phyloP scores from a whole-genome alignment of 805 yeast genomes.

The Saccharomycopsis fermentans region DNA sequence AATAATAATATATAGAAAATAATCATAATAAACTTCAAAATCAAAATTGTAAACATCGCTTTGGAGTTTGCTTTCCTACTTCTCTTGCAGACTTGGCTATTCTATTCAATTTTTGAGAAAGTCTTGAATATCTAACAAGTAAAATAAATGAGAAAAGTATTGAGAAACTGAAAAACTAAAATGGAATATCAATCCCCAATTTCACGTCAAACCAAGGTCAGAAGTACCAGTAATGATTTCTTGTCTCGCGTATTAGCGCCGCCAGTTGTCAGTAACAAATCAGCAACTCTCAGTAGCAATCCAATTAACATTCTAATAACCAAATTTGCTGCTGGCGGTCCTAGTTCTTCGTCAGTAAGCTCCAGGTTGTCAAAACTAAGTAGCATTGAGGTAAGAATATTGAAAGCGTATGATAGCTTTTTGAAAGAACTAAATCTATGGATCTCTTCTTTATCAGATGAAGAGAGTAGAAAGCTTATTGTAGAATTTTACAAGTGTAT shows the following conservation, averaged over 20 bases:
- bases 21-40: no score
- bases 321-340: constrained; percentile 19
- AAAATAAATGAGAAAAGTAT: neutral
- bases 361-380: constrained; percentile 29
- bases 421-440: constrained; percentile 33
- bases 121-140: no score
- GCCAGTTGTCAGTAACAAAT: constrained; percentile 6
- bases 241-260: constrained; percentile 4
- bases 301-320: constrained; percentile 23
- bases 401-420: constrained; percentile 30
- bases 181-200: neutral
- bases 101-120: no score
- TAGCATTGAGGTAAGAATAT: constrained; percentile 30
- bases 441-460: constrained; percentile 31
- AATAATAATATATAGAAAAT: no score
- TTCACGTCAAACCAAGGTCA: neutral
- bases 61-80: no score
- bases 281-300: constrained; percentile 14
- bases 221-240: neutral
- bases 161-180: neutral
- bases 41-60: no score
- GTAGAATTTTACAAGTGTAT: constrained; percentile 32
- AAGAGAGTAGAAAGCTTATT: constrained; percentile 31
- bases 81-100: no score
- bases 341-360: constrained; percentile 25